Base-by-base conservation (phyloP, 441 rosid species). In the Pelargonium myrrhifolium region DNA sequence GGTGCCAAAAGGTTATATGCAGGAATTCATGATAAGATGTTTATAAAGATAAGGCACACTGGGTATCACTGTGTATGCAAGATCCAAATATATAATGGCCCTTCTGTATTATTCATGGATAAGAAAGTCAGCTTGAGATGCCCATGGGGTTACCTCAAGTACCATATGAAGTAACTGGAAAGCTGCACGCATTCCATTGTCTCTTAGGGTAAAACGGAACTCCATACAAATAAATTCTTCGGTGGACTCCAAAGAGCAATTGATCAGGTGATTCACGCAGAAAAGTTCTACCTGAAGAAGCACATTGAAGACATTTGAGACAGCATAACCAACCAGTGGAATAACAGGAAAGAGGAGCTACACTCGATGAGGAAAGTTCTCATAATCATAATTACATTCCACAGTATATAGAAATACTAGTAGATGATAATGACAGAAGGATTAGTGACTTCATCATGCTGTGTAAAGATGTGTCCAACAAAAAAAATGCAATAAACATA, bases 131-230 rank as follows among this genome's bases (percentile, higher is more conserved):
- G 21, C 60, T 55, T 21, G 24, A 55, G 43, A 70, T 64, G 59
- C 69, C 55, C 49, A 68, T 49, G 28, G 49, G 40, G 69, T 24
- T 88, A 94, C 99, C 99, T 92, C 97, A 70, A 95, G 98, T 77
- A 95, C 99, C 98, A 95, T 95, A 77, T 95, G 99, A 72, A 95
- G 99, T 67, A 95, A 78, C 83, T 95, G 96, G 83, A 95, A 95
- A 77, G 98, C 98, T 66, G 98, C 99, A 63, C 76, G 84, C 99
- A 95, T 95, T 63, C 99, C 99, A 76, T 92, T 88, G 77, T 95
- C 99, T 76, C 98, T 88, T 31, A 92, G 79, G 74, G 98, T 95
- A 78, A 92, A 95, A 66, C 98, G 98, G 71, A 92, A 92, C 80
- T 95, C 99, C 99, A 95, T 95, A 62, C 96, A 85, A 77, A 95